Evolutionary conservation across 2,329 filamentous ascomycete genomes (phyloP), one percentile per base, ranked within the genome.

Genomic region (Acrodontium crateriforme): DNA sequence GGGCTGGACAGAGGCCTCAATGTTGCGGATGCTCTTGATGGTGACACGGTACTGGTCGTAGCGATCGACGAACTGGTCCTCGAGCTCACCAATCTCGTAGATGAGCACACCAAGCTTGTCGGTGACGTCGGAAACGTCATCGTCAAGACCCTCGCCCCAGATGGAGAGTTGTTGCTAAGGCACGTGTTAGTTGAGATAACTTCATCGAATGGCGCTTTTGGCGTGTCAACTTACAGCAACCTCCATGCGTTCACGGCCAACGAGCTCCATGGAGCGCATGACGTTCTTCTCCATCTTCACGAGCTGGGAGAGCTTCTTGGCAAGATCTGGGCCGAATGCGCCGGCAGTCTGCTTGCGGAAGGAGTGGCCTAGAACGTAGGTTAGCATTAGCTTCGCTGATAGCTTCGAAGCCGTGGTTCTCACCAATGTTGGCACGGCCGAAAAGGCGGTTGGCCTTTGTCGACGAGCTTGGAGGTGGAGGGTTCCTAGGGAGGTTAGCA

Each of bases 201-300:
- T 19, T 15, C 22, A 21, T 25, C 7, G 18, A n/a, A 22, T 21
- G 4, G n/a, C n/a, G n/a, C n/a, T n/a, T n/a, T n/a, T n/a, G n/a
- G n/a, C n/a, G n/a, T n/a, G n/a, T n/a, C 22, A 18, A 69, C 82
- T 51, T 79, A 93, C 84, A 51, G 89, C 89, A 42, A 94, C 87
- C 50, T 95, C 89, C 84, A 95, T 95, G 47, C 89, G 77, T 67
- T 98, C 89, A 50, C 84, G 78, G 24, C 84, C 84, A 29, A 95
- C 89, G 27, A 83, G 69, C 56, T 98, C 89, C 69, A 95, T 76
- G 55, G 84, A 94, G 58, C 89, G 83, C 89, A 98, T 98, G 32
- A 94, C 82, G 54, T 98, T 95, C 75, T 98, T 98, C 65, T 98
- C 89, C 89, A 98, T 98, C 73, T 98, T 98, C 39, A 98, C 89